phyloP scores from a whole-genome alignment of 768 basidiomycete species.

The Tulasnella sp. region DNA sequence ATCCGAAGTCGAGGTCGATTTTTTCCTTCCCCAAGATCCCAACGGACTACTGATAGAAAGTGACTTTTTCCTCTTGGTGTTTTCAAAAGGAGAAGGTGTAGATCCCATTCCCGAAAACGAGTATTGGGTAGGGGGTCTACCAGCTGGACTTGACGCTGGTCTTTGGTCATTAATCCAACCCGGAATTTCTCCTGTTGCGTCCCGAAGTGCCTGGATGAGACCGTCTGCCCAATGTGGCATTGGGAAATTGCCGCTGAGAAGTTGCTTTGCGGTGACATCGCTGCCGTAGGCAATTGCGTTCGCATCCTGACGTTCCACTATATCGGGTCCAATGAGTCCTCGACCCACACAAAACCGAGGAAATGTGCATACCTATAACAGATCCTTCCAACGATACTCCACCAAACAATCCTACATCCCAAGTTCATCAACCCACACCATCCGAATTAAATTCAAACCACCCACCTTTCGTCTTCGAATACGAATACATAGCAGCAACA shows the following conservation, averaged over 20 bases:
- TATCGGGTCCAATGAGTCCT: neutral
- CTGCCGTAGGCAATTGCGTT: conserved; percentile 69
- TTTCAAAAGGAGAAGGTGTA: neutral
- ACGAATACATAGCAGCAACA: conserved; percentile 89
- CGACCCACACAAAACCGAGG: neutral
- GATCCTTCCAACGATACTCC: conserved; percentile 52
- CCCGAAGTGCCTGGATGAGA: conserved; percentile 60
- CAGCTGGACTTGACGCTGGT: neutral
- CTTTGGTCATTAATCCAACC: conserved; percentile 7
- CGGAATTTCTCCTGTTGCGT: conserved; percentile 39
- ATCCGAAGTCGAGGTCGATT: too few relatives aligned
- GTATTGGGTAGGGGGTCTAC: neutral
- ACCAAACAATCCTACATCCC: conserved; percentile 8
- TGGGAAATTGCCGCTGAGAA: conserved; percentile 64
- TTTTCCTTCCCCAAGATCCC: neutral
- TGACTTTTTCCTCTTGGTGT: conserved; percentile 1
- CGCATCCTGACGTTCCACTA: conserved; percentile 81
- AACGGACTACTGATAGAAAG: conserved; percentile 1
- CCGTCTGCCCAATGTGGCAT: conserved; percentile 67
- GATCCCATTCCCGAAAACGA: neutral
- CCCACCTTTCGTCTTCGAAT: conserved; percentile 82
- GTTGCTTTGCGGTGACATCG: conserved; percentile 59
- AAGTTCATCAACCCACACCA: neutral
- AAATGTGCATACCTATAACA: conserved; percentile 9
- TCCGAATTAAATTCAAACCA: conserved; percentile 23